Evolutionary conservation across 345 rosid species (phyloP), one percentile per base, ranked within the genome.

Genomic region (Acer yangbiense): DNA sequence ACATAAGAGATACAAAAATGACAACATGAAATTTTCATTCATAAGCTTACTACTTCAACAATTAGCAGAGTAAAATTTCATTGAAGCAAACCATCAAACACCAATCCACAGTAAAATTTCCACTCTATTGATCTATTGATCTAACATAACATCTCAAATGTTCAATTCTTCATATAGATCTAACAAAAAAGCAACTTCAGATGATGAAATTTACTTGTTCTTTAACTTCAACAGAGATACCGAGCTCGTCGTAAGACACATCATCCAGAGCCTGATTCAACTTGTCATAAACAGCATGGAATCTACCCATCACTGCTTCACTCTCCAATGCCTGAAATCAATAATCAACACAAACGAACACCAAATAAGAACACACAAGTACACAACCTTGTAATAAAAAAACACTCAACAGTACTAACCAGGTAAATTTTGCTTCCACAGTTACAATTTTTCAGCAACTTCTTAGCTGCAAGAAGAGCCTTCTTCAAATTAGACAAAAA

Each of bases 381-480:
- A 68, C 52, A 27, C 60, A 9, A 66, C 27, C 44, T 23, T 27
- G 12, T 52, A 9, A n/a, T 13, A 68, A 11, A 39, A 35, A 71
- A 14, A 9, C 6, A 46, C 48, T 27, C 67, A 14, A 20, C 21
- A 62, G 11, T 18, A 66, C 60, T 75, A 16, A 90, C 94, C 88
- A 90, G 78, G 69, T 86, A 88, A 82, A 90, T 86, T 82, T 90
- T 90, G 89, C 92, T 90, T 14, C 94, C 92, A 41, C 54, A 71
- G 82, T 82, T 82, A 68, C 92, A 88, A 52, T 75, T 78, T 84
- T 90, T 88, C 83, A 90, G 73, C 85, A 90, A 69, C 63, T 90
- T 86, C 82, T 81, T 86, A 0, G 94, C 92, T 23, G 57, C 79
- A 32, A 88, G 63, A 46, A 90, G 76, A 10, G 89, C 81, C 27